Evolutionary conservation across 176 grass and related monocot species (phyloP).

Genomic region (Stipa capillata): DNA sequence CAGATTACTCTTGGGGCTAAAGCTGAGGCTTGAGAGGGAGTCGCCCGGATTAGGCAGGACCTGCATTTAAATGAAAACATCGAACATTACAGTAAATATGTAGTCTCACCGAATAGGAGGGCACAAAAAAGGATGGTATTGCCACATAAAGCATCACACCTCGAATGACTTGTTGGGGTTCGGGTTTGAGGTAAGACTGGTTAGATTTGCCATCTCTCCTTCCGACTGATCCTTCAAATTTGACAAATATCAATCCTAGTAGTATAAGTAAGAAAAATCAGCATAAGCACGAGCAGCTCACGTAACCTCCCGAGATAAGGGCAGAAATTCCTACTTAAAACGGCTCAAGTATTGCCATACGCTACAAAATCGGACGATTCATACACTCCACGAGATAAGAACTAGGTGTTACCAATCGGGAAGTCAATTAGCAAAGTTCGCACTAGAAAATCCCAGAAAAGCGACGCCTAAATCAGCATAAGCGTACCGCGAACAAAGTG

Average conservation of each 20-base stretch:
- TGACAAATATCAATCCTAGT: neutral
- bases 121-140: neutral
- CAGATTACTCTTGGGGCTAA: constrained; percentile 56
- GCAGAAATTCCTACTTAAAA: neutral
- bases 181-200: constrained; percentile 19
- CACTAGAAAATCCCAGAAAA: neutral
- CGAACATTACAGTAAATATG: neutral
- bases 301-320: neutral
- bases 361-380: neutral
- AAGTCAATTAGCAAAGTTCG: neutral
- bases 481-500: neutral
- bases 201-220: constrained; percentile 40
- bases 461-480: neutral
- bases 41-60: constrained; percentile 42
- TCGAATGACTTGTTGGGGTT: constrained; percentile 67
- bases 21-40: constrained; percentile 57
- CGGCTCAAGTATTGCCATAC: neutral
- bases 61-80: constrained; percentile 23
- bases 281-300: neutral
- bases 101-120: neutral
- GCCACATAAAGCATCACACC: constrained; percentile 10
- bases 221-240: neutral
- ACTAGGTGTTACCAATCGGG: neutral
- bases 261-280: neutral
- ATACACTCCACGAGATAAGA: neutral